Evolutionary conservation across 768 basidiomycete genomes (phyloP).

Genomic region (Calocybe gangraenosa): DNA sequence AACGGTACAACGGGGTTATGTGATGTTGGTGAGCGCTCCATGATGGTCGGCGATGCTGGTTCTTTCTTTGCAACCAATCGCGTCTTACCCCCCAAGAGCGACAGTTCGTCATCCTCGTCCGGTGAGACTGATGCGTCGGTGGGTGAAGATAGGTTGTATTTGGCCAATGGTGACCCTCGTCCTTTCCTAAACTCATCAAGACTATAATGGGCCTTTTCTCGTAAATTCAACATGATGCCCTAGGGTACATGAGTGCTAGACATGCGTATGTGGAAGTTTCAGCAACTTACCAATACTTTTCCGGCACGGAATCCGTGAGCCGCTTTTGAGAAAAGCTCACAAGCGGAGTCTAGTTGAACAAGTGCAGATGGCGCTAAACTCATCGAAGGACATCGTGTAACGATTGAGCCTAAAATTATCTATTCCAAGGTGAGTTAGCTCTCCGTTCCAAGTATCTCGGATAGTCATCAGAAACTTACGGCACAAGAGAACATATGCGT

Average conservation of each 20-base stretch:
- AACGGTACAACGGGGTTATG: slow-evolving; percentile 71
- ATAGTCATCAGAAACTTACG: slow-evolving; percentile 32
- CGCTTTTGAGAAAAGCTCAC: slow-evolving; percentile 68
- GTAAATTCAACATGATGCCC: slow-evolving; percentile 63
- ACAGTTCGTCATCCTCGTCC: slow-evolving; percentile 60
- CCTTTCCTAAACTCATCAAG: slow-evolving; percentile 62
- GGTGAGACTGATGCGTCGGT: slow-evolving; percentile 36
- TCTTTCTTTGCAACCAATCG: slow-evolving; percentile 62
- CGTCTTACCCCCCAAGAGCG: slow-evolving; percentile 62
- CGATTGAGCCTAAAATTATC: slow-evolving; percentile 74
- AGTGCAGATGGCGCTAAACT: slow-evolving; percentile 73
- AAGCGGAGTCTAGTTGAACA: slow-evolving; percentile 69
- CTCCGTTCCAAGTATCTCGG: slow-evolving; percentile 5
- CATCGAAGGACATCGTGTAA: slow-evolving; percentile 77
- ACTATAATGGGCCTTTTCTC: slow-evolving; percentile 61
- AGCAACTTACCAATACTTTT: slow-evolving; percentile 53
- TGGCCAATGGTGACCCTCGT: slow-evolving; percentile 40
- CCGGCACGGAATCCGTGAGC: slow-evolving; percentile 61
- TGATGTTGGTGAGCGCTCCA: slow-evolving; percentile 68
- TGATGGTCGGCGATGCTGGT: slow-evolving; percentile 46
- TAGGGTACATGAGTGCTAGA: slow-evolving; percentile 19
- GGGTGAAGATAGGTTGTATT: slow-evolving; percentile 27
- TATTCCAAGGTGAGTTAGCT: slow-evolving; percentile 17
- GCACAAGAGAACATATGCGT: slow-evolving; percentile 65
- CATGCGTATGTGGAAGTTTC: neutral